Percentiles rank a stretch among this genome's conserved stretches.
Evolutionary conservation across 129 eudicot genomes (phyloP).

Genomic region (Artemisia annua): DNA sequence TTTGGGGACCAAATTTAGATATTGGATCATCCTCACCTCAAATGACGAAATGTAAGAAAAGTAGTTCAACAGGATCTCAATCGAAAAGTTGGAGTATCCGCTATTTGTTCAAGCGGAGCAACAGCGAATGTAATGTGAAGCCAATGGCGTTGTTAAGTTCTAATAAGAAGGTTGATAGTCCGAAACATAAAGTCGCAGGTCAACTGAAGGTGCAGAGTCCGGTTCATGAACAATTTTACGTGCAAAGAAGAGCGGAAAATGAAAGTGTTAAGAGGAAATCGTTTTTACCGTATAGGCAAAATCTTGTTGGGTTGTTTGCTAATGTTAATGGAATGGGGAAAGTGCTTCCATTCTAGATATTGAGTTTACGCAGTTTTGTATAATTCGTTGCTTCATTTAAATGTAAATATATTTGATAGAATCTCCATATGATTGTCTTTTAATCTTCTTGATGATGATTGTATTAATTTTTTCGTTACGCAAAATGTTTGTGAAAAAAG

Average conservation of each 20-base stretch:
- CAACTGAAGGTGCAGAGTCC: conserved; percentile 3
- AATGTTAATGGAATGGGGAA: conserved; percentile 11
- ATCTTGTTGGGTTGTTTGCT: conserved; percentile 34
- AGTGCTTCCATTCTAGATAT: conserved; percentile 26
- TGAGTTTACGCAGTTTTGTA: conserved; percentile 6
- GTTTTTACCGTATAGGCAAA: conserved; percentile 57
- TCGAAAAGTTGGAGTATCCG: conserved; percentile 56
- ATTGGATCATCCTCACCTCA: conserved; percentile 8
- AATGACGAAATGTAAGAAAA: conserved; percentile 41
- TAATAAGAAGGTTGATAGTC: conserved; percentile 15
- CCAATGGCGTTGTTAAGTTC: conserved; percentile 45
- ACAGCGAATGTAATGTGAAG: conserved; percentile 59
- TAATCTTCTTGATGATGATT: too few species aligned
- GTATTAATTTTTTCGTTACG: too few species aligned
- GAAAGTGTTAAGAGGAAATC: conserved; percentile 52
- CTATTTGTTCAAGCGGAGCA: conserved; percentile 52
- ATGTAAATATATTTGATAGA: too few species aligned
- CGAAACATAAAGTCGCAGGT: conserved; percentile 6
- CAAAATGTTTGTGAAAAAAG: too few species aligned
- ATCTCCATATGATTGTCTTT: too few species aligned
- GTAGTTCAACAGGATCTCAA: conserved; percentile 64
- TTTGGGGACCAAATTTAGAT: conserved; percentile 46
- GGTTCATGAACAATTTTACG: conserved; percentile 46
- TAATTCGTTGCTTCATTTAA: not conserved
- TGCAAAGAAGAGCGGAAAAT: conserved; percentile 50